Conservation (phyloP, 306 rosid species). For the Cucumis hystrix region DNA sequence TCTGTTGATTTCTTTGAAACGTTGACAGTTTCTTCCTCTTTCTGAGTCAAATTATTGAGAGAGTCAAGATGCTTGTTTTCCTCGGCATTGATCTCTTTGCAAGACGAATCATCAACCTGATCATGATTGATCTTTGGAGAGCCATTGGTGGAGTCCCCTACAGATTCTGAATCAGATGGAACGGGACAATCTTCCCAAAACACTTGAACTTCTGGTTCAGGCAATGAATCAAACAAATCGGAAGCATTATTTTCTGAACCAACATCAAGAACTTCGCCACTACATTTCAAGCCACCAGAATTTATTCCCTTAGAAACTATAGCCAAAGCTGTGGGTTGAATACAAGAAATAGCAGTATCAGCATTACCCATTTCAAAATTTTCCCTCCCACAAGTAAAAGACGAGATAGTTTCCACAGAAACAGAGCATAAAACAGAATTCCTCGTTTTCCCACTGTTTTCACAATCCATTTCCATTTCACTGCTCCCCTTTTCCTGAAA, state of each 20-base stretch:
- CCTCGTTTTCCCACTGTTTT: background rate
- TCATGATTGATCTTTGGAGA: background rate
- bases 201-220: conserved; percentile 8
- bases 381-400: no score
- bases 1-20: conserved; percentile 8
- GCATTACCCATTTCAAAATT: background rate
- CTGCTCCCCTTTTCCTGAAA: background rate
- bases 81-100: background rate
- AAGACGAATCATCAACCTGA: background rate
- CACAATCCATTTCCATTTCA: background rate
- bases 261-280: background rate
- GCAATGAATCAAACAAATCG: background rate
- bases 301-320: background rate
- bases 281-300: background rate
- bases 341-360: background rate
- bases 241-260: background rate
- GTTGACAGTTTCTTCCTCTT: background rate
- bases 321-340: background rate
- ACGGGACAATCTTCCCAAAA: conserved; percentile 5
- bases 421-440: background rate
- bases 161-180: conserved; percentile 10
- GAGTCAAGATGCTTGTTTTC: background rate
- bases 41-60: background rate
- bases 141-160: background rate
- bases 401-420: background rate